These are phyloP conservation scores for Leishmania arabica DNA, from an alignment of 208 protist genomes.

Conservation along the genomic window DNA sequence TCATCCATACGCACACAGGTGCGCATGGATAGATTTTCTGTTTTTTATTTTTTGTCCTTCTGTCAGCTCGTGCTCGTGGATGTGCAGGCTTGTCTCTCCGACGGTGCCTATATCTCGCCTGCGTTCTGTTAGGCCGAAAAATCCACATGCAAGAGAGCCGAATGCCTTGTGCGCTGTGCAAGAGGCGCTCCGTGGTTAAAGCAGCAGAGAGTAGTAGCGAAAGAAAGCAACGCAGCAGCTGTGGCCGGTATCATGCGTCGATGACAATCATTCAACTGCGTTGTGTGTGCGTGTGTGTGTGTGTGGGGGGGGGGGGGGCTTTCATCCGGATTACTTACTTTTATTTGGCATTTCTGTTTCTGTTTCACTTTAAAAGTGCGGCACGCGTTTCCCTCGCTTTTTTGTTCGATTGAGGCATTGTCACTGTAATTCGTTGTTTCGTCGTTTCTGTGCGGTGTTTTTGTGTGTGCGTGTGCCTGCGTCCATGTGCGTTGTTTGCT, in stretches of 20 bases:
- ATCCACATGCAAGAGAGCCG: neutral
- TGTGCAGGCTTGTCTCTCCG: neutral
- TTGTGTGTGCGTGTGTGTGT: constrained; percentile 1
- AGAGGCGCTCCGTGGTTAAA: neutral
- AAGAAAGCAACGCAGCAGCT: neutral
- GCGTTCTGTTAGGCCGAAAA: neutral
- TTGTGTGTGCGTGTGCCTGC: neutral
- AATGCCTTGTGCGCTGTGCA: neutral
- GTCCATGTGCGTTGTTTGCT: neutral
- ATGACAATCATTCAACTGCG: neutral
- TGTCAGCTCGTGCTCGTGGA: neutral
- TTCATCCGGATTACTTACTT: constrained; percentile 1
- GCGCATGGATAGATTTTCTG: neutral
- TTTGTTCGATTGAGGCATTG: neutral
- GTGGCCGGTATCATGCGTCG: neutral
- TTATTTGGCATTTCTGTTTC: neutral
- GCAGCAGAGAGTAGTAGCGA: neutral
- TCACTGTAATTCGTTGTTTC: neutral
- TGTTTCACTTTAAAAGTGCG: neutral
- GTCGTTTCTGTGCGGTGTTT: neutral
- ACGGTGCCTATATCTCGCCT: neutral
- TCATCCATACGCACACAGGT: neutral
- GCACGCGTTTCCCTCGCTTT: neutral
- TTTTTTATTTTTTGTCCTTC: neutral
- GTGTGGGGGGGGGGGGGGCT: no score